Evolutionary conservation across 2,329 filamentous ascomycete genomes (phyloP).

Genomic region (Penicillium occitanis): DNA sequence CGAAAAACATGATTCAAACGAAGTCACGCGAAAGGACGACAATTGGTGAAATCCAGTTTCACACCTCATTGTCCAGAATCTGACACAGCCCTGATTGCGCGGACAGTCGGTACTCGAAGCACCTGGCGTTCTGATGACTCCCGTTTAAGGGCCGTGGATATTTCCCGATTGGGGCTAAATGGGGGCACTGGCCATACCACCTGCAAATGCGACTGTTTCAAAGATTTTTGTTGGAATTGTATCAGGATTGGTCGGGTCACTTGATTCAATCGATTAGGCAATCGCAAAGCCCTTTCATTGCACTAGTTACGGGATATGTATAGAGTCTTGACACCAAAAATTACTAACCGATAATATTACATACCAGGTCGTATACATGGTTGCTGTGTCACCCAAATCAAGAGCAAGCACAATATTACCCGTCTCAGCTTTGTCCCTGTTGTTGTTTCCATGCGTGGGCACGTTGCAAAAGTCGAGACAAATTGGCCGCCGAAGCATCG

Average conservation of each 20-base stretch:
- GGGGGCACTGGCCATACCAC: neutral
- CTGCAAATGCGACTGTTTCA: neutral
- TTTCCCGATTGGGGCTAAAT: neutral
- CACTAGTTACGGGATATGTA: neutral
- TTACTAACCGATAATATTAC: slow-evolving; percentile 1
- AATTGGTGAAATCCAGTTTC: neutral
- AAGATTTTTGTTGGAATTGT: neutral
- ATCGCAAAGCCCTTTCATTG: neutral
- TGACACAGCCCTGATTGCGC: neutral
- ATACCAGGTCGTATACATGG: neutral
- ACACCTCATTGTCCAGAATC: neutral
- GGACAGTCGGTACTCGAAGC: neutral
- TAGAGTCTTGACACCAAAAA: neutral
- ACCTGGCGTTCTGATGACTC: slow-evolving; percentile 3
- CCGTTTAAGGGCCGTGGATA: neutral
- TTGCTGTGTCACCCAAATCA: neutral
- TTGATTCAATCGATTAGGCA: neutral
- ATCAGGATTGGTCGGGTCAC: neutral
- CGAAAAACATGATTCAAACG: neutral
- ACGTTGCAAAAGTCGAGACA: slow-evolving; percentile 80
- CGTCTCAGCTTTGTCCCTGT: slow-evolving; percentile 24
- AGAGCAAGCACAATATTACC: neutral
- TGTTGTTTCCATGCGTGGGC: slow-evolving; percentile 83
- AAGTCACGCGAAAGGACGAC: neutral
- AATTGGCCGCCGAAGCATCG: slow-evolving; percentile 78